Percentiles rank a stretch among this genome's conserved stretches.
phyloP scores from a whole-genome alignment of 2,329 filamentous ascomycete genomes.

The Cladosporium halotolerans region DNA sequence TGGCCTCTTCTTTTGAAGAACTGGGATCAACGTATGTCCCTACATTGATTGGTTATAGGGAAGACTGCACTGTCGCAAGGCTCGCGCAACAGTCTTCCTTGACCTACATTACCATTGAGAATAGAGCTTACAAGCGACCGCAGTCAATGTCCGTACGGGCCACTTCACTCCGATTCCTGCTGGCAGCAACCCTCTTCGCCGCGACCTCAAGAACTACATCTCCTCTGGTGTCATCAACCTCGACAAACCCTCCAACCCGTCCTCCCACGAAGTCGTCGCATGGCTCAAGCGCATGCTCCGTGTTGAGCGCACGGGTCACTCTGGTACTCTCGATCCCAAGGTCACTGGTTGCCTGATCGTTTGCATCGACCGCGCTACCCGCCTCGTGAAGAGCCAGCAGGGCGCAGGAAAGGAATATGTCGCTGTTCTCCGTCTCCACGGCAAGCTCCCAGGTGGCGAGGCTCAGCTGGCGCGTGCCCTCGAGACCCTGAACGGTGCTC shows the following conservation, averaged over 20 bases:
- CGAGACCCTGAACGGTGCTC: conserved; percentile 90
- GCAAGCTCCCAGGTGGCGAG: conserved; percentile 89
- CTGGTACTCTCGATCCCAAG: conserved; percentile 95
- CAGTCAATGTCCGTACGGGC: conserved; percentile 85
- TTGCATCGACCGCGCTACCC: conserved; percentile 92
- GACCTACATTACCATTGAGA: conserved; percentile 12
- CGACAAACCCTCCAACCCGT: conserved; percentile 95
- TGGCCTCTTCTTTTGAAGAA: conserved; percentile 96
- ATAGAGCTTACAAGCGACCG: conserved; percentile 1
- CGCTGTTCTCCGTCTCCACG: conserved; percentile 88
- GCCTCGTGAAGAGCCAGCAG: conserved; percentile 97
- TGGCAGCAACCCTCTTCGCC: conserved; percentile 83
- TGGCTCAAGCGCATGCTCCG: conserved; percentile 98
- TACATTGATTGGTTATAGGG: conserved; percentile 10
- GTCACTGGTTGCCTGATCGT: conserved; percentile 94
- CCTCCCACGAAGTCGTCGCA: conserved; percentile 95
- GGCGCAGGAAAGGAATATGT: conserved; percentile 99
- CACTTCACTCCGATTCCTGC: conserved; percentile 96
- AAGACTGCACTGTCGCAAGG: not conserved
- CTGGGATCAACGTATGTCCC: conserved; percentile 73
- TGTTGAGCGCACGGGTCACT: conserved; percentile 95
- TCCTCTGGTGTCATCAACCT: conserved; percentile 98
- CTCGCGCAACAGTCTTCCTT: conserved; percentile 6
- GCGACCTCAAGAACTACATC: conserved; percentile 95
- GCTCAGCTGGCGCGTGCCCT: conserved; percentile 87